These are phyloP conservation scores for Prinsepia uniflora DNA, from an alignment of 306 rosid genomes.

Conservation along the genomic window DNA sequence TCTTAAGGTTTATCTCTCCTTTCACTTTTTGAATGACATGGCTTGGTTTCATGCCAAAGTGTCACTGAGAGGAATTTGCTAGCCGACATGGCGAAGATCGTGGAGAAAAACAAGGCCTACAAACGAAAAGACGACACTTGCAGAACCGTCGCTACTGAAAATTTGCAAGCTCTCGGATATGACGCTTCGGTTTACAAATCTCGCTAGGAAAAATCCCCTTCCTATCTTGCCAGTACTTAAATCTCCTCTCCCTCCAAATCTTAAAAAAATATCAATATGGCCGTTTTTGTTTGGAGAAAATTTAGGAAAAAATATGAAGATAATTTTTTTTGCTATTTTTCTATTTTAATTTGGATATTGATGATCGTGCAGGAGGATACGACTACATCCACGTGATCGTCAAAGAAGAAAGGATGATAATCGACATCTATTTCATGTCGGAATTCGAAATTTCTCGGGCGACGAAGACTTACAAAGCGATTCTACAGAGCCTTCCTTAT, in stretches of 20 bases:
- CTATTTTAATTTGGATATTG: neutral
- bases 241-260: neutral
- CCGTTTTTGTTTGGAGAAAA: constrained; percentile 12
- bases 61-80: constrained; percentile 64
- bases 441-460: constrained; percentile 77
- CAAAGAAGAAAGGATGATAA: constrained; percentile 43
- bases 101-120: constrained; percentile 69
- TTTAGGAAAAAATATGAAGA: neutral
- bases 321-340: neutral
- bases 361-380: constrained; percentile 48
- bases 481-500: constrained; percentile 60
- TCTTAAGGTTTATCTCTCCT: neutral
- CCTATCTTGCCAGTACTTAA: constrained; percentile 58
- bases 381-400: constrained; percentile 63
- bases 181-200: constrained; percentile 83
- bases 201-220: constrained; percentile 74
- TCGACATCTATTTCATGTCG: constrained; percentile 75
- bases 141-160: constrained; percentile 44
- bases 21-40: constrained; percentile 30
- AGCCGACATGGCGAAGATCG: constrained; percentile 65
- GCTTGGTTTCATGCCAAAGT: constrained; percentile 51
- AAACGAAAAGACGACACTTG: constrained; percentile 59
- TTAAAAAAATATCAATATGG: neutral
- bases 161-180: constrained; percentile 59
- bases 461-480: constrained; percentile 51